Evolutionary conservation across 2,329 filamentous ascomycete species (phyloP), one percentile per base, ranked within the genome.

Genomic region (Diaporthe caulivora): DNA sequence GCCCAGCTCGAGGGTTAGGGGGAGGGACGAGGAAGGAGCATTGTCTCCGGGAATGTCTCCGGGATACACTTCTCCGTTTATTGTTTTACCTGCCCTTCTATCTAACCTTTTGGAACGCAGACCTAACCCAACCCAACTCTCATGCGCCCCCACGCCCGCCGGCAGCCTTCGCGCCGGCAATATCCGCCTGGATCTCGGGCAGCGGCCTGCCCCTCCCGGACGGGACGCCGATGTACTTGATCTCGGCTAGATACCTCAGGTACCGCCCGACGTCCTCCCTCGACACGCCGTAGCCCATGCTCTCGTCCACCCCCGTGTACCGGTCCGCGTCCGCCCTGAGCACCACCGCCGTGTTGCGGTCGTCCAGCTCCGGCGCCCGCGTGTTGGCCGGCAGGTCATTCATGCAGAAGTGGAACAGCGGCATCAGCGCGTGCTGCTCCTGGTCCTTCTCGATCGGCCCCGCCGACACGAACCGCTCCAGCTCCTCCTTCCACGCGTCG

Each of bases 371-470:
- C 0, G 93, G 92, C 0, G 94, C 93, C 55, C 89, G 90, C 42
- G 92, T 94, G 78, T 90, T 90, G 53, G 87, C 87, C 0, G 92
- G 93, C n/a, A 95, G 85, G 81, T 94, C 90, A 31, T 88, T 88
- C 29, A 90, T 91, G 54, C 92, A 92, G 82, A 94, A 93, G 81
- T 94, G 92, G 81, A 93, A 94, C 8, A 95, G 87, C 0, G 93
- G 93, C 83, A 93, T 89, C 3, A 96, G 87, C 1, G 94, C 93
- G 78, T 92, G 90, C 81, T 93, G 90, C 78, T 93, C 92, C 73
- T 89, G 81, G 67, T 88, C 88, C 68, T 90, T 88, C 73, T 87
- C 84, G 3, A 87, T 83, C 9, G 85, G 80, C 64, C 86, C 86
- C 18, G 86, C 88, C 29, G 88, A 88, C 73, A 95, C 92, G 79